phyloP scores from a whole-genome alignment of 202 grass and related monocot species.

The Schoenoplectus tabernaemontani region DNA sequence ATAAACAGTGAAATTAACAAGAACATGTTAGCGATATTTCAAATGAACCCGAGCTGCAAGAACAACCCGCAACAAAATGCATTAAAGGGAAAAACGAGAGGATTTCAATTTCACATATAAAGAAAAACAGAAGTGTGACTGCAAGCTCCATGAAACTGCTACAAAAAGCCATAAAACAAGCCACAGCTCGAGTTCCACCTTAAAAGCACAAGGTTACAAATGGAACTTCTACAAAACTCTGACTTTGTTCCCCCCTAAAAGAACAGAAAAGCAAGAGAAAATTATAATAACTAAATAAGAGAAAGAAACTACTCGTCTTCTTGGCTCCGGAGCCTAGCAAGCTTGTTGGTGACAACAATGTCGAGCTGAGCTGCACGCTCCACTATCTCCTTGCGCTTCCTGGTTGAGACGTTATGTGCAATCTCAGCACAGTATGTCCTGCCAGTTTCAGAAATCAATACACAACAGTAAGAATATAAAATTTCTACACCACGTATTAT shows the following conservation, averaged over 20 bases:
- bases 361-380: slow-evolving; percentile 87
- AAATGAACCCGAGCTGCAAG: not conserved
- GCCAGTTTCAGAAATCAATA: not conserved
- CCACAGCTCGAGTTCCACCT: not conserved
- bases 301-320: slow-evolving; percentile 55
- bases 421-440: slow-evolving; percentile 91
- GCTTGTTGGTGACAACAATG: slow-evolving; percentile 63
- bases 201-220: not conserved
- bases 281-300: not conserved
- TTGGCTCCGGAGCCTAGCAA: slow-evolving; percentile 76
- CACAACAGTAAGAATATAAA: not conserved
- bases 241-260: not conserved
- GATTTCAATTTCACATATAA: not conserved
- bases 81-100: not conserved
- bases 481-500: not conserved
- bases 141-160: not conserved
- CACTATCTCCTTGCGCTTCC: slow-evolving; percentile 74
- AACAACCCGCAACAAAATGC: not conserved
- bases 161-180: slow-evolving; percentile 15
- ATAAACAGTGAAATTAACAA: not conserved
- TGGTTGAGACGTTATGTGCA: slow-evolving; percentile 62
- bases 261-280: slow-evolving; percentile 7
- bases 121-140: not conserved
- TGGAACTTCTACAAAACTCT: slow-evolving; percentile 15
- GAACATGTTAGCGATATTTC: not conserved